Conservation (phyloP, 2,329 filamentous ascomycete species). For the Cladophialophora exuberans region DNA sequence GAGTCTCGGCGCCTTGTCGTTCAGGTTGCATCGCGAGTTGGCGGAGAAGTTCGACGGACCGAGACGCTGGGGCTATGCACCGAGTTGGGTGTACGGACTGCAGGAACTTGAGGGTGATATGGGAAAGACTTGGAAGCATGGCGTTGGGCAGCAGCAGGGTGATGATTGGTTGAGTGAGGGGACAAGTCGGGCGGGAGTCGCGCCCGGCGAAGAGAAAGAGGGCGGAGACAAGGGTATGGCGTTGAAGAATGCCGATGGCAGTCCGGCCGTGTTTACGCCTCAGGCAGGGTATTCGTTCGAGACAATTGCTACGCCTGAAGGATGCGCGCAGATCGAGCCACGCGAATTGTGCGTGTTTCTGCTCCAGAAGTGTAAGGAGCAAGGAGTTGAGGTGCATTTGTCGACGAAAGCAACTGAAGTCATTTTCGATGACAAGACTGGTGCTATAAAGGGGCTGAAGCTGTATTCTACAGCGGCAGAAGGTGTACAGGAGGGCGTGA, state of each 20-base stretch:
- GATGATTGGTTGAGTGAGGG: slow-evolving; percentile 71
- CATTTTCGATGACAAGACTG: slow-evolving; percentile 53
- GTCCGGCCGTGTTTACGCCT: slow-evolving; percentile 63
- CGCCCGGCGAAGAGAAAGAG: slow-evolving; percentile 39
- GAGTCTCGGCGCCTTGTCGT: slow-evolving; percentile 68
- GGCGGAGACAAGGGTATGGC: no score
- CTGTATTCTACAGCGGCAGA: slow-evolving; percentile 39
- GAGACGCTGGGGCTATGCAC: slow-evolving; percentile 62
- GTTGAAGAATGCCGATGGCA: slow-evolving; percentile 40
- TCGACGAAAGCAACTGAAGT: slow-evolving; percentile 62
- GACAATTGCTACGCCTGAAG: slow-evolving; percentile 63
- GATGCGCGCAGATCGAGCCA: slow-evolving; percentile 71
- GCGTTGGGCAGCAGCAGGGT: slow-evolving; percentile 51
- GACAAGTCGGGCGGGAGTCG: slow-evolving; percentile 62
- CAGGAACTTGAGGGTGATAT: slow-evolving; percentile 41
- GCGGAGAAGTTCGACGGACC: slow-evolving; percentile 63
- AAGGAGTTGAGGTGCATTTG: slow-evolving; percentile 68
- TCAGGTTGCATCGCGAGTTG: slow-evolving; percentile 67
- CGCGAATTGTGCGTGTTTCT: slow-evolving; percentile 68
- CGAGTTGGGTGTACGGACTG: slow-evolving; percentile 63
- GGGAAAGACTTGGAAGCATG: slow-evolving; percentile 40
- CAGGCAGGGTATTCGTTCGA: slow-evolving; percentile 61
- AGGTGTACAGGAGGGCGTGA: slow-evolving; percentile 37
- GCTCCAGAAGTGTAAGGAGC: slow-evolving; percentile 57
- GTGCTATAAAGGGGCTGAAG: slow-evolving; percentile 53